A percentile compares a stretch with the other conserved stretches of the same genome.
These are phyloP conservation scores for Rostrohypoxylon terebratum DNA, from an alignment of 495 filamentous ascomycete species.

Conservation along the genomic window DNA sequence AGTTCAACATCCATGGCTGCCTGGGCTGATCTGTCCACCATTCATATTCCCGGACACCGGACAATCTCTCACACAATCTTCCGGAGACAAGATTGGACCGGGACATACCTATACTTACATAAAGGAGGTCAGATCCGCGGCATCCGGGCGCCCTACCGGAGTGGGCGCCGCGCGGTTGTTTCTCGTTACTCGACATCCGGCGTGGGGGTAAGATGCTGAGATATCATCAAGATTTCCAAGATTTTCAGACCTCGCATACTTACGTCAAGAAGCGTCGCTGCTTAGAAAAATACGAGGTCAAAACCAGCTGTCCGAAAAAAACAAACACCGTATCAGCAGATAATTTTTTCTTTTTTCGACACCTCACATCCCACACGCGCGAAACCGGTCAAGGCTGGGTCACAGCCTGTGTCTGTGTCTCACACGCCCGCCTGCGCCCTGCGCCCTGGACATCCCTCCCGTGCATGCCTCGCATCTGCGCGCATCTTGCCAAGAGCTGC, in stretches of 20 bases:
- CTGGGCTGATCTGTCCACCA: background rate
- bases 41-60: background rate
- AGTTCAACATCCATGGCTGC: too few relatives aligned
- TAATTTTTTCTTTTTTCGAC: background rate
- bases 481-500: background rate
- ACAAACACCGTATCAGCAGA: background rate
- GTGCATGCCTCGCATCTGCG: background rate
- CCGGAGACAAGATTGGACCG: background rate
- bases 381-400: background rate
- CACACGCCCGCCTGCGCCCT: background rate
- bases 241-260: background rate
- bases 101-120: background rate
- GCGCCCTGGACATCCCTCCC: background rate
- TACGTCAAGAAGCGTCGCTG: background rate
- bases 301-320: background rate
- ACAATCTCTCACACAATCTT: background rate
- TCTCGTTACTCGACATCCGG: conserved; percentile 1
- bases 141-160: conserved; percentile 4
- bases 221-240: background rate
- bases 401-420: background rate
- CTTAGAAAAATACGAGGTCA: background rate
- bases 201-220: background rate
- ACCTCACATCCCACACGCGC: background rate
- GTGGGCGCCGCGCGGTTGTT: background rate
- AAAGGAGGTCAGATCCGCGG: background rate